Evolutionary conservation across 179 eudicot genomes (phyloP).

Genomic region (Beta lomatogona): DNA sequence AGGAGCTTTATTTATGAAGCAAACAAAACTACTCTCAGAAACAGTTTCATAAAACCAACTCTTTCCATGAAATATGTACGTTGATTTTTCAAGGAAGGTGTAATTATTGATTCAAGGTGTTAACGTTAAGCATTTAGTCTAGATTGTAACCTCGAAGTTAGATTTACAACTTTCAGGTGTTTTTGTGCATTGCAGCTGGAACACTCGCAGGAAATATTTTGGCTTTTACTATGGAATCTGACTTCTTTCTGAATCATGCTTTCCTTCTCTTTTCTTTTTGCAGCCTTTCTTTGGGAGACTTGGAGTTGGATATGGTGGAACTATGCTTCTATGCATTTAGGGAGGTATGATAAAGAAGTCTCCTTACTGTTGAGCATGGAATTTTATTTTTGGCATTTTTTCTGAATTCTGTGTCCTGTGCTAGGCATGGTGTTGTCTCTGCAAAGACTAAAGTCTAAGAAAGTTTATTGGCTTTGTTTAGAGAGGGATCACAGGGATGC

Average conservation of each 20-base stretch:
- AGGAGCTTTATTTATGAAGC: not conserved
- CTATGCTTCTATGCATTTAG: slow-evolving; percentile 34
- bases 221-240: too few species aligned
- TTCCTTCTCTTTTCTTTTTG: slow-evolving; percentile 7
- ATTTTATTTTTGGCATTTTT: not conserved
- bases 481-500: too few species aligned
- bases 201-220: too few species aligned
- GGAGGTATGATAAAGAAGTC: slow-evolving; percentile 44
- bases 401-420: not conserved
- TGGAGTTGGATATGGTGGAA: slow-evolving; percentile 81
- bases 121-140: not conserved
- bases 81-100: not conserved
- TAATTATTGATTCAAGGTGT: not conserved
- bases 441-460: slow-evolving; percentile 63
- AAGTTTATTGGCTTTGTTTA: too few species aligned
- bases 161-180: too few species aligned
- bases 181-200: too few species aligned
- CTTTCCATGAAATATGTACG: not conserved
- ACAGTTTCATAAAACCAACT: too few species aligned
- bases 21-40: not conserved
- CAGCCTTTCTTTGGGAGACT: slow-evolving; percentile 75
- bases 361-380: not conserved
- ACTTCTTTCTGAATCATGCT: too few species aligned
- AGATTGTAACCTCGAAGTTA: not conserved
- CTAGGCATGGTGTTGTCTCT: slow-evolving; percentile 59